Evolutionary conservation across 352 stramenopile species (phyloP).

Genomic region (Pythium chondricola): DNA sequence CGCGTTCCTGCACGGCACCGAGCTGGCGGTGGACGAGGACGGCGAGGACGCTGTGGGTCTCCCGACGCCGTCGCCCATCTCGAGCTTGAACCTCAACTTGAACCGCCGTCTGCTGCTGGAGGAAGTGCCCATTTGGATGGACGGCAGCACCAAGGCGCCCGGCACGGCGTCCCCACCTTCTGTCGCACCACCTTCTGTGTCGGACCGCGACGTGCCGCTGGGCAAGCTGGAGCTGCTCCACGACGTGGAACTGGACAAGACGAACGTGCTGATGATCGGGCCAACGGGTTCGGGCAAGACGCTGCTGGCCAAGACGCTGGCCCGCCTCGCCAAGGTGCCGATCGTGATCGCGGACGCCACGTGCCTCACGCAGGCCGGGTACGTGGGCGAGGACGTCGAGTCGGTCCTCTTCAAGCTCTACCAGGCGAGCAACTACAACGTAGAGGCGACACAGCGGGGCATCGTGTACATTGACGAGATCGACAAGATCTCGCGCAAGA

Average conservation of each 20-base stretch:
- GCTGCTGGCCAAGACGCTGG: slow-evolving; percentile 95
- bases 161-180: too few relatives aligned
- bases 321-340: slow-evolving; percentile 94
- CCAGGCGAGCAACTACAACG: slow-evolving; percentile 93
- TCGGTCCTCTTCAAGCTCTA: slow-evolving; percentile 98
- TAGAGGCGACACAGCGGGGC: slow-evolving; percentile 93
- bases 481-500: slow-evolving; percentile 95
- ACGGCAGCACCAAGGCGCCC: slow-evolving; percentile 4
- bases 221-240: slow-evolving; percentile 67
- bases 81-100: slow-evolving; percentile 17
- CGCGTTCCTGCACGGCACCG: slow-evolving; percentile 25
- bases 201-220: slow-evolving; percentile 21
- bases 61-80: neutral
- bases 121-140: slow-evolving; percentile 56
- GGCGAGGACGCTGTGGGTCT: slow-evolving; percentile 17
- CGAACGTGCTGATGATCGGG: slow-evolving; percentile 95
- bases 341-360: slow-evolving; percentile 97
- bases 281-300: slow-evolving; percentile 97
- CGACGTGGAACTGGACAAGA: slow-evolving; percentile 97
- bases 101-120: slow-evolving; percentile 56
- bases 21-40: slow-evolving; percentile 23
- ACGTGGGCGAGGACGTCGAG: slow-evolving; percentile 98
- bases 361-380: slow-evolving; percentile 96
- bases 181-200: slow-evolving; percentile 9
- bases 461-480: slow-evolving; percentile 99